Base-by-base conservation (phyloP, 176 grass and related monocot genomes). In the Oryza longistaminata region DNA sequence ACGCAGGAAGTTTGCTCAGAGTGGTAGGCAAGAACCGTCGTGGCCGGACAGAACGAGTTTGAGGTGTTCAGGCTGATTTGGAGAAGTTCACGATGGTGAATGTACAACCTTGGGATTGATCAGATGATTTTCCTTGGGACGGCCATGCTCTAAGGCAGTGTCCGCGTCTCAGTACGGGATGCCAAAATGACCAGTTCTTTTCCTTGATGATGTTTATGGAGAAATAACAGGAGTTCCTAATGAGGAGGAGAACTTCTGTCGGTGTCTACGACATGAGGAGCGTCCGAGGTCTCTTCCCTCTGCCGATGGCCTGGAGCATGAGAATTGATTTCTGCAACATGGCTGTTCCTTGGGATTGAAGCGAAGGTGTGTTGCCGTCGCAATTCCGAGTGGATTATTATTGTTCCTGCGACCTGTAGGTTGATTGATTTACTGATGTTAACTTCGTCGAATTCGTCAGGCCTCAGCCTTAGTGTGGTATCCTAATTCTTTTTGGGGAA, bases 11-110 rank as follows among this genome's bases (percentile, higher is more conserved):
- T 71, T 71, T 49, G 14, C 77, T 79, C 16, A 79, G 16, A 33
- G 1, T 7, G 40, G 62, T 1, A 8, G 64, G 77, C 9, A 53
- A 68, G 14, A n/a, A n/a, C 2, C 12, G 4, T 34, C 46, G 64
- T 80, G 64, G 16, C 64, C 50, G 43, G 16, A 80, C 64, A 80
- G 64, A 62, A 4, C 42, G 68, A 82, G 68, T 73, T 82, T 73
- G 80, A 82, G 80, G 52, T 82, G 22, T 82, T 73, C 22, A 8
- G 69, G 80, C 37, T 61, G 80, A 82, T 69, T 64, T 73, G 0
- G 69, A 64, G 52, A 24, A 29, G 15, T n/a, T 82, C 69, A 33
- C 69, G 2, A 16, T 82, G 80, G 52, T 64, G 14, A 73, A 29
- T 13, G n/a, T 82, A 45, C 35, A 31, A 73, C 2, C 37, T 82